Evolutionary conservation across 2,329 filamentous ascomycete species (phyloP).

Genomic region (Diaporthe citrichinensis): DNA sequence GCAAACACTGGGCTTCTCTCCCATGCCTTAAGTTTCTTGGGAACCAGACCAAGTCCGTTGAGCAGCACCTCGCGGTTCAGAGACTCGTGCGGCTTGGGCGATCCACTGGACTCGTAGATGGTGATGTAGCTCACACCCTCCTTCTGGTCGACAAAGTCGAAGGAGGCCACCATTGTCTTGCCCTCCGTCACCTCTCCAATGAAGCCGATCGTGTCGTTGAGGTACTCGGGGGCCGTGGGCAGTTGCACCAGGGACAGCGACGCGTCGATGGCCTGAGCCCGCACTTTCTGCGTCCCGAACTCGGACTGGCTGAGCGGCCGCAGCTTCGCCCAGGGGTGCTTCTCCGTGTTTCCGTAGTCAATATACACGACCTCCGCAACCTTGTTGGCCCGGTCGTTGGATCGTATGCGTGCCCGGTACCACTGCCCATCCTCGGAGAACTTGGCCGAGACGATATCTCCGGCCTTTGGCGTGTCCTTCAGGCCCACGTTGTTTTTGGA

Average conservation of each 20-base stretch:
- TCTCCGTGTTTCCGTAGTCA: slow-evolving; percentile 96
- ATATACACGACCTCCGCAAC: slow-evolving; percentile 93
- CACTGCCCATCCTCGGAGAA: slow-evolving; percentile 92
- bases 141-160: slow-evolving; percentile 84
- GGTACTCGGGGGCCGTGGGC: slow-evolving; percentile 85
- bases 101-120: slow-evolving; percentile 82
- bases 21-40: slow-evolving; percentile 91
- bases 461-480: slow-evolving; percentile 84
- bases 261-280: slow-evolving; percentile 88
- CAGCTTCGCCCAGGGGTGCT: slow-evolving; percentile 85
- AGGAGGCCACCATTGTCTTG: slow-evolving; percentile 87
- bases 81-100: slow-evolving; percentile 76
- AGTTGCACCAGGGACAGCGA: slow-evolving; percentile 91
- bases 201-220: slow-evolving; percentile 82
- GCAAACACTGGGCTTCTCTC: slow-evolving; percentile 80
- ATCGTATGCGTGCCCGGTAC: slow-evolving; percentile 92
- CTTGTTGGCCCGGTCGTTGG: slow-evolving; percentile 92
- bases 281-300: slow-evolving; percentile 86
- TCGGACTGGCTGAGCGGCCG: slow-evolving; percentile 84
- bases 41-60: slow-evolving; percentile 91
- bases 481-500: slow-evolving; percentile 83
- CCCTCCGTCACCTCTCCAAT: slow-evolving; percentile 82
- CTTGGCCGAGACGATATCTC: slow-evolving; percentile 90
- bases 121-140: slow-evolving; percentile 90
- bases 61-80: slow-evolving; percentile 90